Percentiles rank a stretch among this genome's conserved stretches.
Evolutionary conservation across 1,284 basidiomycete genomes (phyloP).

Genomic region (Cystobasidium pallidum): DNA sequence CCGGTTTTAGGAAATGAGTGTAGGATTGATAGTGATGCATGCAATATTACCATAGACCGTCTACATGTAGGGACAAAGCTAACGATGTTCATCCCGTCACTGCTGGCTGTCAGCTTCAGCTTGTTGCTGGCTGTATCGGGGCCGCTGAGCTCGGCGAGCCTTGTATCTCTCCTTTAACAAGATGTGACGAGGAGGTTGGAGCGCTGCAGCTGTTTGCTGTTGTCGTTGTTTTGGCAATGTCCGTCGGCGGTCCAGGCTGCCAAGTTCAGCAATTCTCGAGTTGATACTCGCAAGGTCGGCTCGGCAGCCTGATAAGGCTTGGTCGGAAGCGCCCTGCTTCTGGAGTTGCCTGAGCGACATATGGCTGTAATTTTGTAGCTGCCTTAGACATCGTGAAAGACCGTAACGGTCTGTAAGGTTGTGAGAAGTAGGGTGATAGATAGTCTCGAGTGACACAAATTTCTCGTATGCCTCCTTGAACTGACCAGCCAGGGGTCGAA

Average conservation of each 20-base stretch:
- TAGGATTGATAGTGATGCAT: not conserved
- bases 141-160: not conserved
- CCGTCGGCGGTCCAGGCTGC: not conserved
- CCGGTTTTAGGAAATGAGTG: constrained; percentile 8
- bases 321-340: not conserved
- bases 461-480: constrained; percentile 11
- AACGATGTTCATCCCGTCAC: not conserved
- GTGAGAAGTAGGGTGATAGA: not conserved
- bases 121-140: not conserved
- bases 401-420: constrained; percentile 8
- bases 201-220: not conserved
- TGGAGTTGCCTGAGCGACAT: not conserved
- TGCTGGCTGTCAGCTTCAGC: not conserved
- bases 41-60: not conserved
- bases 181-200: not conserved
- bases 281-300: not conserved
- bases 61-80: not conserved
- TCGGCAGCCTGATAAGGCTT: not conserved
- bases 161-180: constrained; percentile 16
- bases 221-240: not conserved
- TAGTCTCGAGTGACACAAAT: not conserved
- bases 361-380: not conserved
- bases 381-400: constrained; percentile 25
- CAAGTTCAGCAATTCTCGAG: not conserved
- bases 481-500: not conserved